phyloP scores from a whole-genome alignment of 139 green algal species.

The Auxenochlorella protothecoides region DNA sequence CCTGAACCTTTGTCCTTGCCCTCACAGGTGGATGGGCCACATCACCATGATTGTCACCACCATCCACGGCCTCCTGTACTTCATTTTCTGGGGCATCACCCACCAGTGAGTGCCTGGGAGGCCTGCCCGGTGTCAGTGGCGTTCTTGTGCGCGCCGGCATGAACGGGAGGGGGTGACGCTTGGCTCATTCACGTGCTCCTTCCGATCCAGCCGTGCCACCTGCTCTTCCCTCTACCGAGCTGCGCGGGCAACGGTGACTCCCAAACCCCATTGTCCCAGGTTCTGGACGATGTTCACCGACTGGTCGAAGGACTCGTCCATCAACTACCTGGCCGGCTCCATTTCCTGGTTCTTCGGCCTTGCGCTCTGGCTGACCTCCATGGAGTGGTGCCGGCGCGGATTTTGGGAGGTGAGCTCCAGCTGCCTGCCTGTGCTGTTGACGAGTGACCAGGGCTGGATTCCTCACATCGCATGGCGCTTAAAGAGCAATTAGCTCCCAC shows the following conservation, averaged over 20 bases:
- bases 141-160: neutral
- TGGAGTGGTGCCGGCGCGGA: slow-evolving; percentile 1
- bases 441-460: too few species aligned
- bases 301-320: neutral
- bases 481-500: neutral
- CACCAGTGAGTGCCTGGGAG: neutral
- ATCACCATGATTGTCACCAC: slow-evolving; percentile 20
- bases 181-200: too few species aligned
- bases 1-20: neutral
- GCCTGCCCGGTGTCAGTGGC: too few species aligned
- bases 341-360: slow-evolving; percentile 9
- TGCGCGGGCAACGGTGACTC: neutral
- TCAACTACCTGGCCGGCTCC: slow-evolving; percentile 15
- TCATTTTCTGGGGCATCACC: slow-evolving; percentile 24
- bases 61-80: slow-evolving; percentile 19
- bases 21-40: slow-evolving; percentile 27
- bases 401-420: slow-evolving; percentile 7
- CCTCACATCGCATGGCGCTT: neutral
- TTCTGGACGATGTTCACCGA: slow-evolving; percentile 10
- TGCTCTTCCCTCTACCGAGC: neutral
- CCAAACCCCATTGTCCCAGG: neutral
- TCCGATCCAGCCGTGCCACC: neutral
- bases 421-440: neutral
- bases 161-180: neutral
- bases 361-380: slow-evolving; percentile 11